phyloP scores from a whole-genome alignment of 257 asterid genomes.

The Salvia splendens region DNA sequence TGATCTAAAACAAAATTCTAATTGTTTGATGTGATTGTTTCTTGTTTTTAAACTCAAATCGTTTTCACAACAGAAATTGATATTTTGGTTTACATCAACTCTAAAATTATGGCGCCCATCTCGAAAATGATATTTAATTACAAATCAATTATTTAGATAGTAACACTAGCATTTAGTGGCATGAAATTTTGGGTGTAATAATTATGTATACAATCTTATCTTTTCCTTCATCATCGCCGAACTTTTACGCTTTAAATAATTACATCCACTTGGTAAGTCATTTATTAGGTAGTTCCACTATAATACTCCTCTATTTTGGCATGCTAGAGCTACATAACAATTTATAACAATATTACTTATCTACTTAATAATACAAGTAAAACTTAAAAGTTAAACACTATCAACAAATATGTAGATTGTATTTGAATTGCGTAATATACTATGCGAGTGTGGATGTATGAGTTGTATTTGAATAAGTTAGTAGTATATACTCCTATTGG shows the following conservation, averaged over 20 bases:
- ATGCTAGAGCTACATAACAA: neutral
- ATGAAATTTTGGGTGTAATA: constrained; percentile 1
- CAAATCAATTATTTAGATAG: neutral
- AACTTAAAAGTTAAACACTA: no score
- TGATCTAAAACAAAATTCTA: neutral
- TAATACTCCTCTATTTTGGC: neutral
- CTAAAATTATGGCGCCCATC: neutral
- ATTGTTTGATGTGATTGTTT: neutral
- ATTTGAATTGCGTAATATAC: no score
- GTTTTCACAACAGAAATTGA: neutral
- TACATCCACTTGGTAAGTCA: constrained; percentile 15
- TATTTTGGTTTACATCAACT: neutral
- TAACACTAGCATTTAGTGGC: constrained; percentile 12
- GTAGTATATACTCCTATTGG: no score
- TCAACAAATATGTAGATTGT: no score
- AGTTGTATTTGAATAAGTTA: no score
- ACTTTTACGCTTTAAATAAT: constrained; percentile 6
- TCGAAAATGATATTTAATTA: neutral
- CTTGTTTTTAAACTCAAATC: no score
- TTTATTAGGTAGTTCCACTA: constrained; percentile 18
- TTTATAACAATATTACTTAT: no score
- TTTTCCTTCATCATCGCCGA: neutral
- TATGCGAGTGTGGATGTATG: no score
- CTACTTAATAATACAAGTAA: no score
- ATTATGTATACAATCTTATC: constrained; percentile 2